Evolutionary conservation across 2,329 filamentous ascomycete genomes (phyloP).

Genomic region (Dendryphion nanum): DNA sequence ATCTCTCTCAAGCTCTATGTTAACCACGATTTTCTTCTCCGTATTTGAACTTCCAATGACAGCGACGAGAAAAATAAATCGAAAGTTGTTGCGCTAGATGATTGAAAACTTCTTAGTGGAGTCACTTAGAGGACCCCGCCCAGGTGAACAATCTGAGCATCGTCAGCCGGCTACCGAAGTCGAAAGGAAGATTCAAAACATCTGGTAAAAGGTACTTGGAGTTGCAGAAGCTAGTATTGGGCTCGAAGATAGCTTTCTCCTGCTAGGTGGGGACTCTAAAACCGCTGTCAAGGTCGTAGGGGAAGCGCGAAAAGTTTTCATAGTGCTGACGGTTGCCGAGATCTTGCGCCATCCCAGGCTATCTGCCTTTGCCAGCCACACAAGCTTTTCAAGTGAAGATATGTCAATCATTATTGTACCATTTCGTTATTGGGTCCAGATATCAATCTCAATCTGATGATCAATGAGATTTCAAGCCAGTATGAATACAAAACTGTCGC

Average conservation of each 20-base stretch:
- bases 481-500: too few species aligned
- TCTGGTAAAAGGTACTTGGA: too few species aligned
- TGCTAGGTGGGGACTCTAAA: slow-evolving; percentile 41
- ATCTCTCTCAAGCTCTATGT: background rate
- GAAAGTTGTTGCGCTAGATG: background rate
- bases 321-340: too few species aligned
- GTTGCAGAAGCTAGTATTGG: slow-evolving; percentile 22
- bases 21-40: background rate
- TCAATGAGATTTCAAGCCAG: too few species aligned
- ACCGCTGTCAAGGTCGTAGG: slow-evolving; percentile 6
- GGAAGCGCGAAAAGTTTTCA: too few species aligned
- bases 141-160: background rate
- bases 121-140: too few species aligned
- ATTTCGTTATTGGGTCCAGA: too few species aligned
- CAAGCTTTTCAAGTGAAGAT: background rate
- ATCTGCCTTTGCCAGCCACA: background rate
- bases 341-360: too few species aligned
- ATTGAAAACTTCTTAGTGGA: too few species aligned
- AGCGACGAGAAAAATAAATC: background rate
- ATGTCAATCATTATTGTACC: background rate
- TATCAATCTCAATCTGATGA: too few species aligned
- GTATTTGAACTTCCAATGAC: background rate
- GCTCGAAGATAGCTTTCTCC: slow-evolving; percentile 41
- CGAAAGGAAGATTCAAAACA: too few species aligned
- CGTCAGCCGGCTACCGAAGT: too few species aligned